Base-by-base conservation (phyloP, 2,329 filamentous ascomycete genomes). In the Mycogone perniciosa region DNA sequence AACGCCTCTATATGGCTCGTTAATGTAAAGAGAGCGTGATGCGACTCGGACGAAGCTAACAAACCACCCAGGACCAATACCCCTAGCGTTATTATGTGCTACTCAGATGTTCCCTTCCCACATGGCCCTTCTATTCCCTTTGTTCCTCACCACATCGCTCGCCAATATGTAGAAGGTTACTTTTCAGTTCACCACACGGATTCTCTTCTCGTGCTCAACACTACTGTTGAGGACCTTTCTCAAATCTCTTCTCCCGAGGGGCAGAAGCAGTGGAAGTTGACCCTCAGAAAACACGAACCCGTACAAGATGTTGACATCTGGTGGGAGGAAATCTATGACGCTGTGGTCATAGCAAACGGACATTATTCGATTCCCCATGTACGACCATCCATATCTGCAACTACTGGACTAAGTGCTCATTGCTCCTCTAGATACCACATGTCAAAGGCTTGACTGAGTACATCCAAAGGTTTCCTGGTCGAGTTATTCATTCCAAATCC, bases 161-260 rank as follows among this genome's bases (percentile, higher is more conserved):
- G 73, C 3, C 76, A 80, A 55, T 81, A 80, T 50, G 68, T 82
- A 4, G 72, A 79, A 52, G 72, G 71, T 33, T 81, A 81, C 54
- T 77, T 81, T 53, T 74, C 78, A 0, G 52, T 60, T 1, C 76
- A 81, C 53, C 63, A 67, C 37, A 69, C 69, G 0, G 78, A 81
- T 53, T 45, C 56, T 0, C 61, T 72, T 2, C 60, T 82, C 0
- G 67, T 67, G 0, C 63, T 80, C 9, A 74, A 74, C 34, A 79
- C 76, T 0, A 77, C 77, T 0, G 71, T 80, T 1, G 72, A 79
- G 57, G 72, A 77, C 46, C 57, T 80, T 0, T 66, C 71, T 0
- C 64, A 59, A 8, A 53, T 73, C 0, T 54, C 59, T 0, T 20
- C 54, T n/a, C 11, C 33, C 11, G 33, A 35, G 33, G 33, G 33